Conservation (phyloP, 768 basidiomycete species). For the Russula sp. region DNA sequence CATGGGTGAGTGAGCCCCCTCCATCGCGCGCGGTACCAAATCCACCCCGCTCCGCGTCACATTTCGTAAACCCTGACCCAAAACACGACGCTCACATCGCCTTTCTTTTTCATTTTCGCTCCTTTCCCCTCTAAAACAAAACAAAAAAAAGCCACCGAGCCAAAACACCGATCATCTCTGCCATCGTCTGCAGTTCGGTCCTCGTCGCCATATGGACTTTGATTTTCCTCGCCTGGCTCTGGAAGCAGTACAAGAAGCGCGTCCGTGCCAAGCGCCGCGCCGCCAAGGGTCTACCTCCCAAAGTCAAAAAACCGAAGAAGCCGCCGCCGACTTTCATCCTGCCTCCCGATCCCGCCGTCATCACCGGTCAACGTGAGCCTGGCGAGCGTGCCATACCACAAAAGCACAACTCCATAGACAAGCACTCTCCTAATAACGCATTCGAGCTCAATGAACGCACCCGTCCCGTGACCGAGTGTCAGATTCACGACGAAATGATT, state of each 20-base stretch:
- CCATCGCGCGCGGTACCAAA: too few species aligned
- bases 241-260: conserved; percentile 16
- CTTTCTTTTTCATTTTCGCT: not conserved
- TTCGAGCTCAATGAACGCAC: conserved; percentile 12
- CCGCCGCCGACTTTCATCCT: conserved; percentile 19
- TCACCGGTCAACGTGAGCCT: conserved; percentile 11
- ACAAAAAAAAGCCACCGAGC: conserved; percentile 12
- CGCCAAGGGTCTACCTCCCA: conserved; percentile 9
- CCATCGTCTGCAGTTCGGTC: conserved; percentile 10
- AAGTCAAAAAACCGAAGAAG: conserved; percentile 10
- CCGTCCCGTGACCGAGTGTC: not conserved
- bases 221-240: conserved; percentile 10
- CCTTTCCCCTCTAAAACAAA: not conserved
- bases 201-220: conserved; percentile 14
- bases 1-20: too few species aligned
- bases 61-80: not conserved
- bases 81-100: not conserved
- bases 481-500: conserved; percentile 9
- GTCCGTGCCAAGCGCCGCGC: conserved; percentile 14
- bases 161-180: conserved; percentile 19
- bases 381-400: conserved; percentile 14
- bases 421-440: not conserved
- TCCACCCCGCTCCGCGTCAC: too few species aligned
- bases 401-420: conserved; percentile 5
- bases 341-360: conserved; percentile 21